Conservation (phyloP, 2,329 filamentous ascomycete species). For the Trichophyton schoenleinii region DNA sequence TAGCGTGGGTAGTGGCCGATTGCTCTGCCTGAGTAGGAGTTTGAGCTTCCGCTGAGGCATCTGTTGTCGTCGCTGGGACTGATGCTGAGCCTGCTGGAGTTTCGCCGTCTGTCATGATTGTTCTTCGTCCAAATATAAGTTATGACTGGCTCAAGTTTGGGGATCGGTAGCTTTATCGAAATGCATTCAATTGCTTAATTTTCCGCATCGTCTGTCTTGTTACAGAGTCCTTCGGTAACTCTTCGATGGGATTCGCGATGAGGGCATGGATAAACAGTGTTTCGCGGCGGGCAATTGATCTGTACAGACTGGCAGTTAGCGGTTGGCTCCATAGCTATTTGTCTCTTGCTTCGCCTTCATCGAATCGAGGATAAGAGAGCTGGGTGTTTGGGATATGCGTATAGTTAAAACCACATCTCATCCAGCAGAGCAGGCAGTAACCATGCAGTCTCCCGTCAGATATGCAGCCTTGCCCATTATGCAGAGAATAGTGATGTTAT, state of each 20-base stretch:
- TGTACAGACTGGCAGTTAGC: not conserved
- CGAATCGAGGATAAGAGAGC: not conserved
- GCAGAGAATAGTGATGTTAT: not conserved
- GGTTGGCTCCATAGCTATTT: not conserved
- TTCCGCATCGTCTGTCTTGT: not conserved
- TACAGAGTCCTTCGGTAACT: not conserved
- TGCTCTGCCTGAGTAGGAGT: not conserved
- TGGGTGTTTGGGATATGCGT: not conserved
- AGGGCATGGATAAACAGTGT: not conserved
- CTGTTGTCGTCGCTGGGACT: not conserved
- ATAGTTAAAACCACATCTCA: not conserved
- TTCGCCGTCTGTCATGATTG: not conserved
- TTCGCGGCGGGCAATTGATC: not conserved
- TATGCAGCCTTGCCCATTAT: not conserved
- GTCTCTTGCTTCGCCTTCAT: not conserved
- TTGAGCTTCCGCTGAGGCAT: not conserved
- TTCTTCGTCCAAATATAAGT: not conserved
- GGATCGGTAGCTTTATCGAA: not conserved
- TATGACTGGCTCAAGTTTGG: not conserved
- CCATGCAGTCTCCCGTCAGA: not conserved
- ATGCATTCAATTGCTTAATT: not conserved
- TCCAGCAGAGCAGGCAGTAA: not conserved
- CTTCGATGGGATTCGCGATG: not conserved
- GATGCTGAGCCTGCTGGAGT: not conserved
- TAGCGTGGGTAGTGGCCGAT: not conserved